Base-by-base conservation (phyloP, 2,329 filamentous ascomycete species). In the Aschersonia sp. region DNA sequence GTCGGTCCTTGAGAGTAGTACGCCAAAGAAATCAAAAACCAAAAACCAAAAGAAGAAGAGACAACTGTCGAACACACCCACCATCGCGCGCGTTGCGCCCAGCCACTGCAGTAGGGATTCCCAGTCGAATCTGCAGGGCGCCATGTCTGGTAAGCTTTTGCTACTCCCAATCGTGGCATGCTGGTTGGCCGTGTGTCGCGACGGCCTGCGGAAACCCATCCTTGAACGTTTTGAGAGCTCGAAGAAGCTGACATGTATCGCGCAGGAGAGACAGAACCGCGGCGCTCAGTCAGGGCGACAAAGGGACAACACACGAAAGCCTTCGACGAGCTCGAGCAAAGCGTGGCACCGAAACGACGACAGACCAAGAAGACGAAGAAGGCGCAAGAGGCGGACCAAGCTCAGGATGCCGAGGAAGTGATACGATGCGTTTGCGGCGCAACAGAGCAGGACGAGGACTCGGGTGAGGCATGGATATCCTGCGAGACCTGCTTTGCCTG, bases 271-370 rank as follows among this genome's bases (percentile, higher is more conserved):
- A 65, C 69, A 50, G 91, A 96, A 76, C 86, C 89, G 50, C 84
- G 92, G 64, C 86, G 92, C 62, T 98, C 92, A 43, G 89, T 92
- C 54, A 85, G 92, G 59, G 89, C 91, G 58, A 98, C 92, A 54
- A 98, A 98, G 63, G 92, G 92, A 62, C 89, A 96, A 59, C 89
- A 97, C 66, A 84, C 81, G 30, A 95, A 95, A 66, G 84, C 85
- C 54, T 82, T 88, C 56, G 89, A 95, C 60, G 74, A 84, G 48
- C 76, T 85, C 56, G 84, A 87, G 52, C 70, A 70, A 3, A 61
- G 69, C 50, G 71, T 76, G 49, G 64, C 66, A 6, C 68, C 75
- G 47, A 82, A 82, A 59, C 68, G 68, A 58, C 72, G 71, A 67
- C 63, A 65, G 51, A 65, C 62, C 57, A 70, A 70, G 56, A 69